Evolutionary conservation across 73 alveolate species (phyloP).

Genomic region (Urostyla sp.): DNA sequence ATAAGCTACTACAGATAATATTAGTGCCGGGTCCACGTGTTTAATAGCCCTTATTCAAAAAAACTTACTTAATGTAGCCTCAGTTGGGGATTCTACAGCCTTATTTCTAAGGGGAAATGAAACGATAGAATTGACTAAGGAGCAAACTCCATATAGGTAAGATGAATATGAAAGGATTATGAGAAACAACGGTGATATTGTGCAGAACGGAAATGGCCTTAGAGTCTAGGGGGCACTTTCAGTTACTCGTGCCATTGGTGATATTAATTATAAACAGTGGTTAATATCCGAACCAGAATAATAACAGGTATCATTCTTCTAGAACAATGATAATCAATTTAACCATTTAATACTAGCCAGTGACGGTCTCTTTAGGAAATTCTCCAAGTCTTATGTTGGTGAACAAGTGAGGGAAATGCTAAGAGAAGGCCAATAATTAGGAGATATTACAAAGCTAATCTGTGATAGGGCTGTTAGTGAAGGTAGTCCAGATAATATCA

Average conservation of each 20-base stretch:
- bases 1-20: not conserved
- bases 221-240: slow-evolving; percentile 51
- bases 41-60: not conserved
- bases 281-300: slow-evolving; percentile 45
- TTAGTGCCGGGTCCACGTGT: slow-evolving; percentile 9
- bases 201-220: slow-evolving; percentile 24
- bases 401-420: not conserved
- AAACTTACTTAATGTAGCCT: not conserved
- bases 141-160: not conserved
- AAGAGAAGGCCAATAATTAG: not conserved
- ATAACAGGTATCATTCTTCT: not conserved
- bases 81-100: slow-evolving; percentile 25
- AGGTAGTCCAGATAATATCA: slow-evolving; percentile 46
- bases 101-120: not conserved
- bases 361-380: slow-evolving; percentile 18
- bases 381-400: slow-evolving; percentile 6
- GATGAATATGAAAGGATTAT: slow-evolving; percentile 42
- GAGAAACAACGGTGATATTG: not conserved
- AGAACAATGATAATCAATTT: too few species aligned
- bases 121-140: slow-evolving; percentile 1
- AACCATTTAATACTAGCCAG: slow-evolving; percentile 2
- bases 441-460: slow-evolving; percentile 4
- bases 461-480: slow-evolving; percentile 32
- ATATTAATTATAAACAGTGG: slow-evolving; percentile 23
- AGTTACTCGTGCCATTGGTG: slow-evolving; percentile 46